Conservation (phyloP, 257 asterid genomes). For the Solanum pinnatisectum region DNA sequence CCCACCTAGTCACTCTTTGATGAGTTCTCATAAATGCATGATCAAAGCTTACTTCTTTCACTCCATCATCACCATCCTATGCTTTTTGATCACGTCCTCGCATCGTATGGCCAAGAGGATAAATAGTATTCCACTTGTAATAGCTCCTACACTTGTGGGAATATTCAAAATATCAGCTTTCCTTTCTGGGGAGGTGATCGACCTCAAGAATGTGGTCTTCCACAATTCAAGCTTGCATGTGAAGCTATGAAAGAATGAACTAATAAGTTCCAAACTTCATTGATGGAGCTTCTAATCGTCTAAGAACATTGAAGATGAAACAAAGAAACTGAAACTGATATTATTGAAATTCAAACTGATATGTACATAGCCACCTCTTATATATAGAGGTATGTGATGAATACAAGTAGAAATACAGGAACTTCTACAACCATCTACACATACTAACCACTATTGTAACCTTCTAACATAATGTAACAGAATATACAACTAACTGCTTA, state of each 20-base stretch:
- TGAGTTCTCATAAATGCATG: background rate
- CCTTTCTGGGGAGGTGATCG: conserved; percentile 42
- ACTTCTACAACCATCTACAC: too few relatives aligned
- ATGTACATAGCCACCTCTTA: too few relatives aligned
- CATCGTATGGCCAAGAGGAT: background rate
- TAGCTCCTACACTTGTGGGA: conserved; percentile 4
- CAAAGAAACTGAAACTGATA: too few relatives aligned
- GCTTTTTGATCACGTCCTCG: background rate
- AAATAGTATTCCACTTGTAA: background rate
- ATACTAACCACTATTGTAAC: too few relatives aligned
- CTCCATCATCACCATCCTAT: background rate
- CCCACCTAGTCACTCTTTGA: background rate
- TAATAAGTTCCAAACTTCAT: too few relatives aligned
- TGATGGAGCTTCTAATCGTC: too few relatives aligned
- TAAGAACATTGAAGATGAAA: too few relatives aligned
- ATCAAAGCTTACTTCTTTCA: background rate
- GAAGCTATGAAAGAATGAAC: background rate
- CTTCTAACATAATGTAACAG: too few relatives aligned
- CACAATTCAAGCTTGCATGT: conserved; percentile 25
- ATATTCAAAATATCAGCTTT: conserved; percentile 10
- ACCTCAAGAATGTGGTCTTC: conserved; percentile 37
- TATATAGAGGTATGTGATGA: too few relatives aligned
- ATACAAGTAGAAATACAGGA: too few relatives aligned
- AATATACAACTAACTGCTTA: too few relatives aligned
- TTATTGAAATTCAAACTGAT: too few relatives aligned